Conservation (phyloP, 768 basidiomycete species). For the Suillus occidentalis region DNA sequence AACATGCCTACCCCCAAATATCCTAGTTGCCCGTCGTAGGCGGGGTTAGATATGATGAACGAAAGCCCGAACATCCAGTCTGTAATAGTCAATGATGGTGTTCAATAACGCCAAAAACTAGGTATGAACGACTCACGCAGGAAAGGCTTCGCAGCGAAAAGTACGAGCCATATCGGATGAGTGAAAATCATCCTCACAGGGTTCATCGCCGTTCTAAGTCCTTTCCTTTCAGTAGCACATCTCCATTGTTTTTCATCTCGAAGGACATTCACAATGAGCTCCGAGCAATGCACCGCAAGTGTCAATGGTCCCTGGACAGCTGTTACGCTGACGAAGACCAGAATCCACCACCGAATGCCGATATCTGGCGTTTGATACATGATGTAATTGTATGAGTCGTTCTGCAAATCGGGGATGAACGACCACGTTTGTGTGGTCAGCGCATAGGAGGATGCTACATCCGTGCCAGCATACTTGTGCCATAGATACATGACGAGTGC, state of each 20-base stretch:
- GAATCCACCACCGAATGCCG: constrained; percentile 14
- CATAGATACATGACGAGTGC: constrained; percentile 6
- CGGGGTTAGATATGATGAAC: too few species aligned
- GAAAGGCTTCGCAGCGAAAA: constrained; percentile 25
- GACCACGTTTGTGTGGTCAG: constrained; percentile 17
- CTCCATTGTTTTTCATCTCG: not conserved
- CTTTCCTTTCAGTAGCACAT: not conserved
- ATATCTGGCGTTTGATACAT: constrained; percentile 4
- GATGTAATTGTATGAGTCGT: constrained; percentile 14
- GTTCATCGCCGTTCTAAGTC: not conserved
- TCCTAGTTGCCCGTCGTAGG: too few species aligned
- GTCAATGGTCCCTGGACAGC: constrained; percentile 30
- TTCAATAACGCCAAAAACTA: not conserved
- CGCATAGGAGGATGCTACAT: too few species aligned
- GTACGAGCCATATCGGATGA: constrained; percentile 13
- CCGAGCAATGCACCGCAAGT: constrained; percentile 27
- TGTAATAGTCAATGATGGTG: not conserved
- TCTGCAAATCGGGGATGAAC: constrained; percentile 19
- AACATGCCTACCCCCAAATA: too few species aligned
- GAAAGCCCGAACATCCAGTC: constrained; percentile 36
- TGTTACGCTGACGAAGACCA: constrained; percentile 27
- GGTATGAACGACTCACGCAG: constrained; percentile 20
- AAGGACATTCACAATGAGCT: constrained; percentile 27
- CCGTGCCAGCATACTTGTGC: constrained; percentile 1
- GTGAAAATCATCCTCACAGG: constrained; percentile 18